Percentiles rank a stretch among this genome's conserved stretches.
These are phyloP conservation scores for Capsella rubella DNA, from an alignment of 441 rosid genomes.

Conservation along the genomic window DNA sequence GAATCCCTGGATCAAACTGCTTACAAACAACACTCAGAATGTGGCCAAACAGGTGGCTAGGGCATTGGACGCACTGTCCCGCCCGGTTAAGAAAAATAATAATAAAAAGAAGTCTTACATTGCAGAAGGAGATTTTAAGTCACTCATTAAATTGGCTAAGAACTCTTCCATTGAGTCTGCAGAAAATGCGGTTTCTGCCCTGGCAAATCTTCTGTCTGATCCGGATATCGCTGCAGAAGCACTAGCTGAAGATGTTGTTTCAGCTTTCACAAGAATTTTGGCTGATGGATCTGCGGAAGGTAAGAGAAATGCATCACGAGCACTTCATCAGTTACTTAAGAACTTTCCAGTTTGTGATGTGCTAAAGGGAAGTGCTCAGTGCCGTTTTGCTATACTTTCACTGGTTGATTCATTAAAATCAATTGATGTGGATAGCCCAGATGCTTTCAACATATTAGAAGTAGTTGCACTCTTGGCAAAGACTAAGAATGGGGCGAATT, in stretches of 20 bases:
- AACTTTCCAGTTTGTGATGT: slow-evolving; percentile 71
- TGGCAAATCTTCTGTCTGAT: slow-evolving; percentile 93
- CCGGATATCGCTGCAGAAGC: slow-evolving; percentile 82
- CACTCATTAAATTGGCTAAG: slow-evolving; percentile 73
- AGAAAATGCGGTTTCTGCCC: slow-evolving; percentile 92
- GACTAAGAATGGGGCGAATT: slow-evolving; percentile 60
- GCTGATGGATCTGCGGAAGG: slow-evolving; percentile 88
- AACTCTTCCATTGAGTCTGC: slow-evolving; percentile 81
- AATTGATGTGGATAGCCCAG: slow-evolving; percentile 62
- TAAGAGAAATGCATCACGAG: slow-evolving; percentile 92
- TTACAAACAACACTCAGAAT: slow-evolving; percentile 75
- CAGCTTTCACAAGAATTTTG: slow-evolving; percentile 87
- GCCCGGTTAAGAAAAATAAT: slow-evolving; percentile 80
- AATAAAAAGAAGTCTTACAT: slow-evolving; percentile 73
- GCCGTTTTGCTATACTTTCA: slow-evolving; percentile 85
- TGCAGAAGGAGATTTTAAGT: slow-evolving; percentile 79
- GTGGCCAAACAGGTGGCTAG: slow-evolving; percentile 78
- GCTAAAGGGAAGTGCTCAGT: slow-evolving; percentile 84
- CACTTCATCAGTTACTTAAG: slow-evolving; percentile 85
- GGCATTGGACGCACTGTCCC: slow-evolving; percentile 90
- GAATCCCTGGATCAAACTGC: slow-evolving; percentile 75
- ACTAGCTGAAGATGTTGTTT: slow-evolving; percentile 78
- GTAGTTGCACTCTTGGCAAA: slow-evolving; percentile 88
- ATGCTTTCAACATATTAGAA: slow-evolving; percentile 80
- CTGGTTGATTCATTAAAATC: slow-evolving; percentile 86